phyloP scores from a whole-genome alignment of 225 moss, liverwort and hornwort species.

The Pseudisothecium myosuroides region DNA sequence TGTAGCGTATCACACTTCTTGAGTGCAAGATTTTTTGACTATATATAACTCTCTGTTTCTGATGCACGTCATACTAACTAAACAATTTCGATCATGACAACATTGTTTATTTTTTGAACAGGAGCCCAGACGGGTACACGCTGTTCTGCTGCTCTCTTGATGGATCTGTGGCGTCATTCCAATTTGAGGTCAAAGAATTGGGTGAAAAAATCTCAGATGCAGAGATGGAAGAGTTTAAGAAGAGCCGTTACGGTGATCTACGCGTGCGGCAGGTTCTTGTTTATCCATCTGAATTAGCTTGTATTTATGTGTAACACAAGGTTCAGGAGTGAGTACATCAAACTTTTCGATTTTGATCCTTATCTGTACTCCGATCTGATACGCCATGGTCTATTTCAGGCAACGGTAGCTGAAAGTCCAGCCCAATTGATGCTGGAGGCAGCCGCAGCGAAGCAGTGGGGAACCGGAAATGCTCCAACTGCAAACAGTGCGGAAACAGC shows the following conservation, averaged over 20 bases:
- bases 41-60: background rate
- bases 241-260: conserved; percentile 88
- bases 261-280: conserved; percentile 61
- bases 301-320: background rate
- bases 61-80: background rate
- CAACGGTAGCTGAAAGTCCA: conserved; percentile 84
- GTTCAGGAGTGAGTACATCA: background rate
- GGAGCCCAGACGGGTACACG: conserved; percentile 96
- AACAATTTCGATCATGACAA: background rate
- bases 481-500: background rate
- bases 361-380: background rate
- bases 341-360: background rate
- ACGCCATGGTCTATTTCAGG: conserved; percentile 11
- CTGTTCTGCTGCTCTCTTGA: conserved; percentile 94
- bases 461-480: conserved; percentile 26
- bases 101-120: conserved; percentile 12
- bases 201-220: conserved; percentile 66
- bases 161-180: conserved; percentile 84
- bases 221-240: conserved; percentile 95
- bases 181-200: conserved; percentile 77
- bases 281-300: background rate
- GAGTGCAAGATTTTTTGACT: background rate
- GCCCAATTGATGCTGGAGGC: conserved; percentile 74
- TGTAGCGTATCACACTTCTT: background rate
- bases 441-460: conserved; percentile 75